Base-by-base conservation (phyloP, 306 rosid species). In the Dryas octopetala region DNA sequence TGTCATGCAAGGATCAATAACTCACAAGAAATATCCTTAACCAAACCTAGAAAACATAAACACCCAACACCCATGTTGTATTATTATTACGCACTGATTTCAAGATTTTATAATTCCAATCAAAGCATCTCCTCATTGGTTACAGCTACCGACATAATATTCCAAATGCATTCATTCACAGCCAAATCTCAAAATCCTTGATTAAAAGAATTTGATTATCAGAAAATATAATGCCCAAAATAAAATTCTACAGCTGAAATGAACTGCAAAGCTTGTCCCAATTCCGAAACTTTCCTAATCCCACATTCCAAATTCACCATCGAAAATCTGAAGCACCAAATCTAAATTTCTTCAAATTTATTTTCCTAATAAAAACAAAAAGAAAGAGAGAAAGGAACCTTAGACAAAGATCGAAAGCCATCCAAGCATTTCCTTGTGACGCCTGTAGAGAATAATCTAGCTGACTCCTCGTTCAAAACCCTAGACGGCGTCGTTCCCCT, bases 341-440 rank as follows among this genome's bases (percentile, higher is more conserved):
- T 14, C 1, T 38, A 5, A 12, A 38, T 0, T 6, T 5, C 8
- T 49, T 26, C 45, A 17, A 12, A 32, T 38, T 62, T 4, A 70
- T 2, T 17, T 53, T 13, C 44, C 41, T 3, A 40, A 63, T 6
- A 14, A 12, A 53, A n/a, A 5, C 4, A 6, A 16, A 19, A 23
- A 45, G 6, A 6, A 28, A 45, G 12, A 13, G 11, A 57, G 3
- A 44, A 49, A 11, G 5, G 43, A 45, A 80, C 84, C 77, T 75
- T 80, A 41, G 77, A 46, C 47, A n/a, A 57, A 32, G 43, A 62
- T 26, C 47, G 70, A 46, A 71, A 46, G 44, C 43, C 12, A 45
- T 70, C 64, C 38, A 78, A 47, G 70, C 74, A 60, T 19, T 62
- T 48, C 15, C 63, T 49, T 55, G 80, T 17, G 70, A 76, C 57